phyloP scores from a whole-genome alignment of 2,329 filamentous ascomycete genomes.

The Stachybotrys chartarum region DNA sequence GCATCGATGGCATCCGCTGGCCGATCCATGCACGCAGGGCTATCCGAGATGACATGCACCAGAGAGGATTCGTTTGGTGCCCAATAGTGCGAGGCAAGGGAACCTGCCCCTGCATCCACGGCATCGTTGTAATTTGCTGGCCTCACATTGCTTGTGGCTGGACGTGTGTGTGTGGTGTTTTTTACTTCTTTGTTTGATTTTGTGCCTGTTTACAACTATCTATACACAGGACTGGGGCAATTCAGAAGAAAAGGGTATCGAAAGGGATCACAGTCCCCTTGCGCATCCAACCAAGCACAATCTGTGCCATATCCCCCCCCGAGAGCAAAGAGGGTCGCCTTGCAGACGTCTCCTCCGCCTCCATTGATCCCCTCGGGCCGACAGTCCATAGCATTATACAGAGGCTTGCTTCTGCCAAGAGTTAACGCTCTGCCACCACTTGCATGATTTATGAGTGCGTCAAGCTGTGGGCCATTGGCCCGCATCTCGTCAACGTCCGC shows the following conservation, averaged over 20 bases:
- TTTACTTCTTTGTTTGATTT: slow-evolving; percentile 29
- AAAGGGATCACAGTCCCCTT: slow-evolving; percentile 11
- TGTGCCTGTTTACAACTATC: slow-evolving; percentile 30
- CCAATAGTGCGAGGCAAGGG: neutral
- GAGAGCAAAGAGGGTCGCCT: neutral
- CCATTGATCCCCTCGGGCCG: slow-evolving; percentile 10
- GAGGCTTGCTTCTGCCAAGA: slow-evolving; percentile 9
- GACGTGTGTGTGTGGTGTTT: slow-evolving; percentile 4
- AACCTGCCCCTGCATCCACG: neutral
- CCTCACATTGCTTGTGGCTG: too few species aligned
- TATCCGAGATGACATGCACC: neutral
- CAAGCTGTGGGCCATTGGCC: slow-evolving; percentile 5
- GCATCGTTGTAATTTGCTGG: neutral
- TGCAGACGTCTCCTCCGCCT: neutral
- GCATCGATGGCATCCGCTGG: neutral
- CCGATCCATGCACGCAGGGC: neutral
- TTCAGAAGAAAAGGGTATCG: slow-evolving; percentile 13
- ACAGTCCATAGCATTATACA: slow-evolving; percentile 21
- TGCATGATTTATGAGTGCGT: neutral
- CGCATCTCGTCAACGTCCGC: slow-evolving; percentile 9
- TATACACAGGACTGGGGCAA: slow-evolving; percentile 23
- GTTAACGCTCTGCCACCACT: neutral
- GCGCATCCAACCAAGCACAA: slow-evolving; percentile 13
- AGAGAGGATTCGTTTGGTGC: neutral
- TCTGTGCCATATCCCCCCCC: slow-evolving; percentile 13